Evolutionary conservation across 306 rosid genomes (phyloP).

Genomic region (Sicyos baderoa): DNA sequence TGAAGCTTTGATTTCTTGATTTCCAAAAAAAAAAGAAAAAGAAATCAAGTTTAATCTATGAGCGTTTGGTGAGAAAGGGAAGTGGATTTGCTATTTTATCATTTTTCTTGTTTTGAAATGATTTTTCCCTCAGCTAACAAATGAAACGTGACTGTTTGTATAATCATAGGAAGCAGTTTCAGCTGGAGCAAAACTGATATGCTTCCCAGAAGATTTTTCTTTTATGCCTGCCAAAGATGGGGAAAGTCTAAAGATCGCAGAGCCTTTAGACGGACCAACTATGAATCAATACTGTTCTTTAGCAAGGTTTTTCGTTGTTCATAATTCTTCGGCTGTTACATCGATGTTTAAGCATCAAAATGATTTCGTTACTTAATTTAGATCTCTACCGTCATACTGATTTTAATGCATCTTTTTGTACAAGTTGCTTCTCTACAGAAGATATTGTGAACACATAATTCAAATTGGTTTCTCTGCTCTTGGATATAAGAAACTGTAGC

Average conservation of each 20-base stretch:
- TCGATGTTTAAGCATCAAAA: background rate
- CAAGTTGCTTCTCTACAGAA: background rate
- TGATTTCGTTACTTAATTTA: background rate
- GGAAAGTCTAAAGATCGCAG: constrained; percentile 57
- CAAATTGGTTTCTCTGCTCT: background rate
- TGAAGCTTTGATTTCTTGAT: too few relatives aligned
- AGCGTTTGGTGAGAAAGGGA: background rate
- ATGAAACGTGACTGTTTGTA: constrained; percentile 13
- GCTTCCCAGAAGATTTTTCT: constrained; percentile 85
- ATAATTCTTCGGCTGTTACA: background rate
- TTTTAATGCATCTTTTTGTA: background rate
- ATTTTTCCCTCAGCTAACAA: background rate
- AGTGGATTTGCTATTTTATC: background rate
- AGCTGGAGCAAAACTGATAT: constrained; percentile 74
- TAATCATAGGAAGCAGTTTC: constrained; percentile 74
- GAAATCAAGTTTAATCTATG: background rate
- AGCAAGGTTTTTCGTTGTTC: constrained; percentile 49
- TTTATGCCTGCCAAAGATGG: constrained; percentile 70
- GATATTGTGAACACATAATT: background rate
- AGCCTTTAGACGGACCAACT: constrained; percentile 70
- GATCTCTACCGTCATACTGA: background rate
- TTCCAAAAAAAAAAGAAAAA: too few relatives aligned
- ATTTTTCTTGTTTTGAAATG: background rate
- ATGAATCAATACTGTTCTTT: constrained; percentile 69
- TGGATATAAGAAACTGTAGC: background rate